Evolutionary conservation across 441 rosid species (phyloP).

Genomic region (Populus hybrid): DNA sequence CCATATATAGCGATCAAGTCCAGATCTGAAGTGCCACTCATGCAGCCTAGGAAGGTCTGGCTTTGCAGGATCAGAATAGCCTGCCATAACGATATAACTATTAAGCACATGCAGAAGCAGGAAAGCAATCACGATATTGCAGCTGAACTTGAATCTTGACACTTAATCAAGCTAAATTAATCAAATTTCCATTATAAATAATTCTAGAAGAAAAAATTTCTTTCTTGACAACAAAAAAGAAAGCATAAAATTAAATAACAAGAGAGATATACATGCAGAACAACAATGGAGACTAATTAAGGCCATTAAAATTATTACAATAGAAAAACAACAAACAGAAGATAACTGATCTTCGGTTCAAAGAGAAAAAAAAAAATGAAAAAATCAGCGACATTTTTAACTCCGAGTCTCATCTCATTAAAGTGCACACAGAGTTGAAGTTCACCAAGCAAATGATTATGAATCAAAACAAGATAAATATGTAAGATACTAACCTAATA

Average conservation of each 20-base stretch:
- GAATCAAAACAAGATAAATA: slow-evolving; percentile 1
- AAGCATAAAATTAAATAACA: background rate
- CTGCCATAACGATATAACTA: slow-evolving; percentile 37
- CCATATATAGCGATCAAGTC: slow-evolving; percentile 99
- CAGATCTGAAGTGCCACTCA: slow-evolving; percentile 99
- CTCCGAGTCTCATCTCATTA: background rate
- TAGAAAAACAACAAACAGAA: background rate
- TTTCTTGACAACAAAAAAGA: background rate
- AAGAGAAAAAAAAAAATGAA: background rate
- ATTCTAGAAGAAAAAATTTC: background rate
- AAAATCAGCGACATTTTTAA: background rate
- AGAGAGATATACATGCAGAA: background rate
- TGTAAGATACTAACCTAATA: slow-evolving; percentile 59
- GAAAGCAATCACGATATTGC: background rate
- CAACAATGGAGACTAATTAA: background rate
- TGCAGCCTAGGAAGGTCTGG: slow-evolving; percentile 77
- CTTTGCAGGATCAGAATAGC: slow-evolving; percentile 92
- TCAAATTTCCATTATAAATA: background rate
- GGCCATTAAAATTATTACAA: background rate
- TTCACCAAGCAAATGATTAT: background rate
- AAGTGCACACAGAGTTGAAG: background rate
- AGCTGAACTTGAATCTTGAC: background rate
- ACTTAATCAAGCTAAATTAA: background rate
- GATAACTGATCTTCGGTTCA: background rate
- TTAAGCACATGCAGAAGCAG: slow-evolving; percentile 17